These are phyloP conservation scores for Mycena citricolor DNA, from an alignment of 1,284 basidiomycete species.

Conservation along the genomic window DNA sequence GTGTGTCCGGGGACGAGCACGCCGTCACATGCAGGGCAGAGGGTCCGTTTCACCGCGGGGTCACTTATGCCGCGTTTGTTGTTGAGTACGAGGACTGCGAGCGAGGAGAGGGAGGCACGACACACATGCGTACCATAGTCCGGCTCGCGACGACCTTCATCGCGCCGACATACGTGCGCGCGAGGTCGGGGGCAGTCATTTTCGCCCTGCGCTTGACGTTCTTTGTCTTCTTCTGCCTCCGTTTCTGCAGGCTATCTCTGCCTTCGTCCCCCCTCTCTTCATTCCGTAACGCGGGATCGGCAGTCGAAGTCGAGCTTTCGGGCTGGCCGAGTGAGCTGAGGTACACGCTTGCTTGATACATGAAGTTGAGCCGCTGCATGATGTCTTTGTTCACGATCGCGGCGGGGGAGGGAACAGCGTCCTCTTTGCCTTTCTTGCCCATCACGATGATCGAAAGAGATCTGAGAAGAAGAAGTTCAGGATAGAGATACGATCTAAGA, in stretches of 20 bases:
- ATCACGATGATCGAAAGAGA: conserved; percentile 35
- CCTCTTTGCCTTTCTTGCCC: conserved; percentile 65
- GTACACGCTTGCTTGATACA: conserved; percentile 77
- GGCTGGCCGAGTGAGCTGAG: conserved; percentile 40
- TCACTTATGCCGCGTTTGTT: conserved; percentile 51
- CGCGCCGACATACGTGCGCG: conserved; percentile 59
- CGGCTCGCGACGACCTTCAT: conserved; percentile 73
- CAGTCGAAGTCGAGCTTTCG: conserved; percentile 1
- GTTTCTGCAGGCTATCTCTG: conserved; percentile 5
- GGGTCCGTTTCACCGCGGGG: conserved; percentile 72
- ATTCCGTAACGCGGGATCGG: conserved; percentile 10
- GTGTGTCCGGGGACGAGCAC: conserved; percentile 69
- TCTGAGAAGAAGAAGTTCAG: too few species aligned
- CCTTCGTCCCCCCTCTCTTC: conserved; percentile 15
- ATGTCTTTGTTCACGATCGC: conserved; percentile 67
- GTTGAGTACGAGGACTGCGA: conserved; percentile 10
- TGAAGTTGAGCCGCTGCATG: conserved; percentile 78
- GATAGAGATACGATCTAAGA: too few species aligned
- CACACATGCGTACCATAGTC: conserved; percentile 73
- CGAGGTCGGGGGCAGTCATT: conserved; percentile 45
- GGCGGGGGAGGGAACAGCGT: conserved; percentile 53
- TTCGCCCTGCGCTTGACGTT: conserved; percentile 21
- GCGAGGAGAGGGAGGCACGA: conserved; percentile 23
- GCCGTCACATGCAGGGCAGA: conserved; percentile 68
- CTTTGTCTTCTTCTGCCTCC: conserved; percentile 25